Conservation (phyloP, 306 rosid genomes). For the Citrullus colocynthis region DNA sequence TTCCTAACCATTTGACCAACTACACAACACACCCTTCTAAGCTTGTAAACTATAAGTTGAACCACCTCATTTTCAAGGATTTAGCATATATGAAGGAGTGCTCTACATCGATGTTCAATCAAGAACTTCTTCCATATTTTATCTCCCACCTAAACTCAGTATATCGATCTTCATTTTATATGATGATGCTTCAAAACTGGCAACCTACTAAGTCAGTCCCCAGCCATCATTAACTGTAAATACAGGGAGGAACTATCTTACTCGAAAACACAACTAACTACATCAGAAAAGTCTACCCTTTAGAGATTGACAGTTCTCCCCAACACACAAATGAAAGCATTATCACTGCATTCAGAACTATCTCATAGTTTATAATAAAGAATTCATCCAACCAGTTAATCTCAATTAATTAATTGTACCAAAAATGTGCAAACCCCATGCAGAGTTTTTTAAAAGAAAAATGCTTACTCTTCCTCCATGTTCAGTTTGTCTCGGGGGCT, state of each 20-base stretch:
- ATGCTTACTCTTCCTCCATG: conserved; percentile 60
- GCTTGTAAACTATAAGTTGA: neutral
- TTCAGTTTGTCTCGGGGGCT: conserved; percentile 50
- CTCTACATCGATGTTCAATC: neutral
- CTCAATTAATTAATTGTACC: neutral
- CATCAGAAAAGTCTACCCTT: neutral
- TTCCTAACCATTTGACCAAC: neutral
- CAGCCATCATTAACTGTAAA: neutral
- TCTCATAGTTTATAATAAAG: neutral
- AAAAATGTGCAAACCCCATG: neutral
- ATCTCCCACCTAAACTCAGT: neutral
- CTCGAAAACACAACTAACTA: neutral
- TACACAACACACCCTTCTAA: neutral
- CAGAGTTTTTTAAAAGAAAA: conserved; percentile 2
- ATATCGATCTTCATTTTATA: neutral
- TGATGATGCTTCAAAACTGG: neutral
- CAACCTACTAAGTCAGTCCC: neutral
- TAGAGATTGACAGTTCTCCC: neutral
- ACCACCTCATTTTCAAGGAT: neutral
- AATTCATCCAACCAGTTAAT: neutral
- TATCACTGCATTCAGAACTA: neutral
- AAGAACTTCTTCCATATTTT: neutral
- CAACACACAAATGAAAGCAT: neutral
- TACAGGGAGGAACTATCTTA: neutral
- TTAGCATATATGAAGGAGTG: neutral